Conservation (phyloP, 257 asterid species). For the Osmanthus fragrans region DNA sequence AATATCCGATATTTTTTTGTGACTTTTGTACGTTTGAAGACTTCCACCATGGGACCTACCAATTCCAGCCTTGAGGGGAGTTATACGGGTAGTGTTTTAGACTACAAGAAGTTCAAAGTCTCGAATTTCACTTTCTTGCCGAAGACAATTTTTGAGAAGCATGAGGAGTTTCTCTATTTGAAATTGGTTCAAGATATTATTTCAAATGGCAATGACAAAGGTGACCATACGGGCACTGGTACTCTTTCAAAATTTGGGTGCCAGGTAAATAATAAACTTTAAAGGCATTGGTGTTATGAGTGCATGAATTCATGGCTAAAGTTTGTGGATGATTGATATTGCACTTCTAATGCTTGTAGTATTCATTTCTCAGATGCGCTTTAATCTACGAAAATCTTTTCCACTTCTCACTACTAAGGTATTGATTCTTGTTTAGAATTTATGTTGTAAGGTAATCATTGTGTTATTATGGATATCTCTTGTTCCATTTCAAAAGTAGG, state of each 20-base stretch:
- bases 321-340: neutral
- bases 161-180: slow-evolving; percentile 80
- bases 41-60: slow-evolving; percentile 19
- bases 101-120: slow-evolving; percentile 39
- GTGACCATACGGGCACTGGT: slow-evolving; percentile 93
- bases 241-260: slow-evolving; percentile 91
- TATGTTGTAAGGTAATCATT: neutral
- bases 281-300: neutral
- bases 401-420: slow-evolving; percentile 96
- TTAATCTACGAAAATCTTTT: slow-evolving; percentile 87
- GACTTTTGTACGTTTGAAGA: slow-evolving; percentile 69
- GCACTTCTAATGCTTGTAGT: slow-evolving; percentile 22
- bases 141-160: slow-evolving; percentile 71
- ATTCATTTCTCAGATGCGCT: slow-evolving; percentile 65
- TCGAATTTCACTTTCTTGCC: slow-evolving; percentile 68
- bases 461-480: neutral
- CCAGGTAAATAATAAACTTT: slow-evolving; percentile 56
- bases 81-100: slow-evolving; percentile 25
- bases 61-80: slow-evolving; percentile 20
- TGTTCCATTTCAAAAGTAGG: neutral
- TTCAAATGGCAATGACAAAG: slow-evolving; percentile 67
- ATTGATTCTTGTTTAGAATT: slow-evolving; percentile 13
- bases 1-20: slow-evolving; percentile 54
- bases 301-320: neutral
- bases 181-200: slow-evolving; percentile 83